Evolutionary conservation across 345 rosid species (phyloP).

Genomic region (Rhizophora mangle): DNA sequence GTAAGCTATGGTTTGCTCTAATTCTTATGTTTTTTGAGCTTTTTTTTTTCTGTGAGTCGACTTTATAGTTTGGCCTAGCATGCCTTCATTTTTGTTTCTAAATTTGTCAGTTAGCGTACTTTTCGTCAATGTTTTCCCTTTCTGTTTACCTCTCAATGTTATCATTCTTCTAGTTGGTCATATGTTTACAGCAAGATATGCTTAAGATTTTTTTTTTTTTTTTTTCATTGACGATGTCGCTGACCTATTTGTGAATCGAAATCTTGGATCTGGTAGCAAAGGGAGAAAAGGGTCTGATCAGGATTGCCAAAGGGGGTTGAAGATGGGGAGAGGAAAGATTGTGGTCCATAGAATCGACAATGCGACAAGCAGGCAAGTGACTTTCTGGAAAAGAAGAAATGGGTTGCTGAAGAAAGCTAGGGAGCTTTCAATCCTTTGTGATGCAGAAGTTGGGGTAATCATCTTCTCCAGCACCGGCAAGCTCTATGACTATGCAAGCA

Average conservation of each 20-base stretch:
- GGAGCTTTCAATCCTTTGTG: slow-evolving; percentile 54
- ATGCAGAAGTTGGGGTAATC: slow-evolving; percentile 48
- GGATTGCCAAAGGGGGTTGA: neutral
- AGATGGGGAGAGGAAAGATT: slow-evolving; percentile 67
- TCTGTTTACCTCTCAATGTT: neutral
- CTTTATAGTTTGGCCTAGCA: neutral
- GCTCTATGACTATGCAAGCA: slow-evolving; percentile 49
- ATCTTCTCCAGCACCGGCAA: slow-evolving; percentile 54
- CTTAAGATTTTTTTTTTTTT: neutral
- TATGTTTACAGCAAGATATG: too few relatives aligned
- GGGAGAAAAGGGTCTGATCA: neutral
- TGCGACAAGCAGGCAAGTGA: slow-evolving; percentile 55
- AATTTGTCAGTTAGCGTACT: neutral
- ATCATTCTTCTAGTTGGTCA: neutral
- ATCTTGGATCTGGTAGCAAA: slow-evolving; percentile 18
- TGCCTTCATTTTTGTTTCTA: neutral
- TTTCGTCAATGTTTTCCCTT: neutral
- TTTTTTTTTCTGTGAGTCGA: neutral
- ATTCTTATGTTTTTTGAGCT: neutral
- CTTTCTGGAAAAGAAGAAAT: slow-evolving; percentile 50
- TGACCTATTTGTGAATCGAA: slow-evolving; percentile 6
- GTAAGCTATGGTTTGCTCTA: slow-evolving; percentile 1
- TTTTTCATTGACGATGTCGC: neutral
- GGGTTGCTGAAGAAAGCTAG: slow-evolving; percentile 50
- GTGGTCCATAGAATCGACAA: slow-evolving; percentile 52